Evolutionary conservation across 495 filamentous ascomycete genomes (phyloP).

Genomic region (Aspergillus baeticus): DNA sequence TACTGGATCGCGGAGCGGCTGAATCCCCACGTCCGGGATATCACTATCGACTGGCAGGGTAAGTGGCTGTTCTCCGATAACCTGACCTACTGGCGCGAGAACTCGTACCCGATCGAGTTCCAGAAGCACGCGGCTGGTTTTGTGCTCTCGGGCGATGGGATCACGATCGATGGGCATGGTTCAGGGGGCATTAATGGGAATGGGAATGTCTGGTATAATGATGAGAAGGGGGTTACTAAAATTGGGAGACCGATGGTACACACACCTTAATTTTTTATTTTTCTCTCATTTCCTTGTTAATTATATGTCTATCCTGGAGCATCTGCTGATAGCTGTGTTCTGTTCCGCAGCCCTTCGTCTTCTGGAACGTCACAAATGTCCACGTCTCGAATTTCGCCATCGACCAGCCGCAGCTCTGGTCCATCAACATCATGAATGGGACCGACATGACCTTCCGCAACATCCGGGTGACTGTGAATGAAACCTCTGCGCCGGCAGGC

Average conservation of each 20-base stretch:
- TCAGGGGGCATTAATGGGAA: constrained; percentile 56
- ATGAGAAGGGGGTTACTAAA: constrained; percentile 42
- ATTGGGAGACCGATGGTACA: constrained; percentile 49
- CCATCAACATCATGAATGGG: constrained; percentile 59
- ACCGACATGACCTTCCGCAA: constrained; percentile 55
- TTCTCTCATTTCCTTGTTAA: too few relatives aligned
- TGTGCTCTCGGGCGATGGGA: constrained; percentile 48
- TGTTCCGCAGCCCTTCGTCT: constrained; percentile 45
- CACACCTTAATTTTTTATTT: too few relatives aligned
- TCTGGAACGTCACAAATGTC: constrained; percentile 58
- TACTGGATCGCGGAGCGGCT: constrained; percentile 51
- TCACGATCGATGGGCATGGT: constrained; percentile 49
- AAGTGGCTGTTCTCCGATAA: constrained; percentile 40
- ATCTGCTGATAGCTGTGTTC: too few relatives aligned
- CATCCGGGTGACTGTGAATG: constrained; percentile 50
- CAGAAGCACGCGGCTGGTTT: constrained; percentile 58
- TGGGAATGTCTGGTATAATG: constrained; percentile 52
- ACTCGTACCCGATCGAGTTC: constrained; percentile 53
- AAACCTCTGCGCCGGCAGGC: constrained; percentile 48
- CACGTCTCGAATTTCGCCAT: constrained; percentile 52
- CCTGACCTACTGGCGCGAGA: constrained; percentile 54
- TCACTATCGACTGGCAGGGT: constrained; percentile 47
- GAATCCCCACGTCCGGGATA: constrained; percentile 46
- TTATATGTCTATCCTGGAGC: too few relatives aligned
- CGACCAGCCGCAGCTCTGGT: constrained; percentile 54